Base-by-base conservation (phyloP, 2,329 filamentous ascomycete species). In the Biscogniauxia mediterranea region DNA sequence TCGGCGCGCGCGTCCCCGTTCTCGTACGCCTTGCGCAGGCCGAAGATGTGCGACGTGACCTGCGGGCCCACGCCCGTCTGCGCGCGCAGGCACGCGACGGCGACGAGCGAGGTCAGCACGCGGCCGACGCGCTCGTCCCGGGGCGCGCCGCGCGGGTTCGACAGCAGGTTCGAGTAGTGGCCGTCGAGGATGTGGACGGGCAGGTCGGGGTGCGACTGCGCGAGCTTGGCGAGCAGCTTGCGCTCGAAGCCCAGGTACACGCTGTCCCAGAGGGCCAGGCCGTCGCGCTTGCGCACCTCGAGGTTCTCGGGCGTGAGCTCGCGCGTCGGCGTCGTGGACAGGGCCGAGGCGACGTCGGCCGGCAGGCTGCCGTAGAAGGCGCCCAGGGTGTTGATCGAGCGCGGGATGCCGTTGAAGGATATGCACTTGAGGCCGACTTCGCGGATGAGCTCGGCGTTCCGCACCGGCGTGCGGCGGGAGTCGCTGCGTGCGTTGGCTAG, bases 11-110 rank as follows among this genome's bases (percentile, higher is more conserved):
- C 72, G 20, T 66, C 71, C 1, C 88, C 90, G 73, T 92, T 88
- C 65, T 90, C 86, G 56, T 89, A 81, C 0, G 86, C 90, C 79
- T 95, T 95, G 61, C 89, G 77, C 75, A 96, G 72, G 0, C 92
- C 92, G 77, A 93, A 94, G 0, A 95, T 82, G 75, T 96, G 92
- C 66, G 88, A 92, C 19, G 90, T 77, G 13, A 96, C 90, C 79
- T 95, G 92, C 1, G 91, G 92, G 0, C 87, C 92, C 0, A 95
- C 92, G 0, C 92, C 92, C 9, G 89, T 90, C 80, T 95, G 92
- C 52, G 91, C 84, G 3, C 92, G 78, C 73, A 96, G 74, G 69
- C 90, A 93, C 5, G 90, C 82, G 28, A 96, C 83, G 0, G 89
- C 92, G 4, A 93, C 81, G 13, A 95, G 75, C 58, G 85, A 89